phyloP scores from a whole-genome alignment of 495 filamentous ascomycete genomes.

The Platismatia glauca region DNA sequence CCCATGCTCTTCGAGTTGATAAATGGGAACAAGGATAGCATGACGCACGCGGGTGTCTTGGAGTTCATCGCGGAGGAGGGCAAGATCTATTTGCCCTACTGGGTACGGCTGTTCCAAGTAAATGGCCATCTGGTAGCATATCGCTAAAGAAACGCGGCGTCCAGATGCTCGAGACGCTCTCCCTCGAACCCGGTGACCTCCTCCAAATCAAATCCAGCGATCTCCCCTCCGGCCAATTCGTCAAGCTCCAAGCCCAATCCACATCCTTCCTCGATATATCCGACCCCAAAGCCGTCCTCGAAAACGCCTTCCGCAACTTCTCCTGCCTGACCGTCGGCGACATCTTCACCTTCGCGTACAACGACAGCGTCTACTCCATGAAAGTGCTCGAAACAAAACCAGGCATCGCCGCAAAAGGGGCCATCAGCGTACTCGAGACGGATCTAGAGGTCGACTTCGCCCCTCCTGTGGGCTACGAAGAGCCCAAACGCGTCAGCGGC shows the following conservation, averaged over 20 bases:
- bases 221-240: constrained; percentile 75
- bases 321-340: constrained; percentile 85
- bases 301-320: constrained; percentile 92
- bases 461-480: constrained; percentile 85
- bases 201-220: constrained; percentile 91
- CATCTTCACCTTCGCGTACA: constrained; percentile 90
- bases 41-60: constrained; percentile 86
- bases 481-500: constrained; percentile 54
- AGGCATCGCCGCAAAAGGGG: constrained; percentile 54
- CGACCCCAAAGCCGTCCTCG: constrained; percentile 95
- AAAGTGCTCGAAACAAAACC: constrained; percentile 90
- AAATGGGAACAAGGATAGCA: constrained; percentile 69
- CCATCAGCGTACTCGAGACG: constrained; percentile 87
- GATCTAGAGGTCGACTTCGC: constrained; percentile 95
- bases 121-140: background rate
- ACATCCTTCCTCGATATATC: constrained; percentile 88
- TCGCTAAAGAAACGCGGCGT: constrained; percentile 16
- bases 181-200: constrained; percentile 83
- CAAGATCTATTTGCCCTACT: constrained; percentile 88
- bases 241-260: constrained; percentile 92
- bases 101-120: constrained; percentile 52
- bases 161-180: constrained; percentile 88
- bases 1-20: constrained; percentile 93
- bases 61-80: constrained; percentile 98
- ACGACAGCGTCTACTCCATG: constrained; percentile 85